Evolutionary conservation across 2,329 filamentous ascomycete species (phyloP).

Genomic region (Colletotrichum paranaense): DNA sequence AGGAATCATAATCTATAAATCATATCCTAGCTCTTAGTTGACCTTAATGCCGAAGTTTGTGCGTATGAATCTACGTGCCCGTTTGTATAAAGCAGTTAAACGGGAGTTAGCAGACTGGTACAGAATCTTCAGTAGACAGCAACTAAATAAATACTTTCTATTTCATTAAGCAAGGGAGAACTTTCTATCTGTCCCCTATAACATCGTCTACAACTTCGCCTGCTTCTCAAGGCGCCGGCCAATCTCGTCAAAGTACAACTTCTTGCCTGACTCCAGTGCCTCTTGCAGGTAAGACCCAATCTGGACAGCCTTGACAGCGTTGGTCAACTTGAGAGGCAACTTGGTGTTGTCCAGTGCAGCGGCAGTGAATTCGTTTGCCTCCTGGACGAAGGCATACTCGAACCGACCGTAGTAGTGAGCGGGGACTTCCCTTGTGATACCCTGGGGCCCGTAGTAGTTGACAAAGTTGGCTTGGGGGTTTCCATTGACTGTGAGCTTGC

Average conservation of each 20-base stretch:
- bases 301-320: constrained; percentile 69
- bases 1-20: no score
- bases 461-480: constrained; percentile 67
- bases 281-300: constrained; percentile 72
- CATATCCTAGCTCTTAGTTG: no score
- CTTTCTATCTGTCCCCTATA: neutral
- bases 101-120: no score
- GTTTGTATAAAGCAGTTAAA: no score
- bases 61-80: no score
- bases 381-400: constrained; percentile 69
- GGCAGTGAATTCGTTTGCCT: constrained; percentile 72
- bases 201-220: constrained; percentile 45
- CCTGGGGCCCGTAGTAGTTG: constrained; percentile 62
- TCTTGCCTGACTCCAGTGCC: constrained; percentile 63
- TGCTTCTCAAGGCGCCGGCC: constrained; percentile 55
- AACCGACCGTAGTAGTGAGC: constrained; percentile 73
- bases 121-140: no score
- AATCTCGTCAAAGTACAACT: constrained; percentile 68
- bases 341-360: constrained; percentile 65
- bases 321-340: constrained; percentile 66
- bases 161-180: neutral
- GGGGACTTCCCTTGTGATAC: constrained; percentile 69
- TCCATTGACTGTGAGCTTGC: constrained; percentile 71
- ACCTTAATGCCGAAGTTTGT: no score
- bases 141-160: neutral